A percentile compares a stretch with the other conserved stretches of the same genome.
Conservation (phyloP, 805 yeast genomes). For the Hanseniaspora meyeri region DNA sequence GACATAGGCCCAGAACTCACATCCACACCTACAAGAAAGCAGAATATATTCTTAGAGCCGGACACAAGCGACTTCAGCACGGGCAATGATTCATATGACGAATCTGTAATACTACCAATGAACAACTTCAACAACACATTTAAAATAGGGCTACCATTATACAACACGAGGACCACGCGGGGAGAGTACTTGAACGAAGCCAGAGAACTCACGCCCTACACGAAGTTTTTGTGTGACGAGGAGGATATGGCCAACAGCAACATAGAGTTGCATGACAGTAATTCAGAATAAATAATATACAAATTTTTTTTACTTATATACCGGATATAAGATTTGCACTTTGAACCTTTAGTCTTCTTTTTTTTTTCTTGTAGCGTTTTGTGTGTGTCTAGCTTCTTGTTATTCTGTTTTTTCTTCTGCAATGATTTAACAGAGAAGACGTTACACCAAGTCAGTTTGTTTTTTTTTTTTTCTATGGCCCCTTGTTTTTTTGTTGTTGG, state of each 20-base stretch:
- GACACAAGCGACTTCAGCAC: background rate
- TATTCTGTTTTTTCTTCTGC: no score
- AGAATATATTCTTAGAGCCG: background rate
- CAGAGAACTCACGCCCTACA: constrained; percentile 4
- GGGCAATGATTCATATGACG: background rate
- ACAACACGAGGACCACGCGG: background rate
- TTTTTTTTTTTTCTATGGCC: no score
- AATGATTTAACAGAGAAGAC: no score
- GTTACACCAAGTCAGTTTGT: no score
- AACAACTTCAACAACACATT: background rate
- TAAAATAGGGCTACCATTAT: background rate
- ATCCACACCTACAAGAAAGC: background rate
- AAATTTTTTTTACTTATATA: background rate
- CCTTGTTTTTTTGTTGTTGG: no score
- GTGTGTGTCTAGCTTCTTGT: no score
- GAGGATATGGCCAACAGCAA: background rate
- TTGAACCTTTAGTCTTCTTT: background rate
- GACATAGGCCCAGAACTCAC: background rate
- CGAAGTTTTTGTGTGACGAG: background rate
- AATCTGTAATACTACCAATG: background rate
- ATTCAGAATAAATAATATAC: background rate
- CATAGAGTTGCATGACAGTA: background rate
- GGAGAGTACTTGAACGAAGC: constrained; percentile 3
- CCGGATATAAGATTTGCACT: background rate
- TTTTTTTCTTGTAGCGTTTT: background rate